Evolutionary conservation across 2,329 filamentous ascomycete genomes (phyloP), one percentile per base, ranked within the genome.

Genomic region (Sporothrix pseudoabietina): DNA sequence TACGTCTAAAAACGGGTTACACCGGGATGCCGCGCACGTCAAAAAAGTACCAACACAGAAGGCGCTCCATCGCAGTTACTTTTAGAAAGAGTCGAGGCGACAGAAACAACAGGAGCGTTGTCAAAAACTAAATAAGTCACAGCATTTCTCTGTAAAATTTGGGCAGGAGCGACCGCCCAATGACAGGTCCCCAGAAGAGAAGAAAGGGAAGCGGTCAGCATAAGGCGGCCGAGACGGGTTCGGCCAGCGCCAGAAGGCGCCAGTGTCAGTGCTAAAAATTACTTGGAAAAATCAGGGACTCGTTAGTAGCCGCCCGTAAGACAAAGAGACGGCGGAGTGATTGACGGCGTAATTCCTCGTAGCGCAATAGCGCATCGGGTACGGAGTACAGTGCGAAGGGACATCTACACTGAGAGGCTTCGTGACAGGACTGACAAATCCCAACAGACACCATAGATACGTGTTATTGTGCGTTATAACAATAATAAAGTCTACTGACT

Each of bases 161-260:
- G 63, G 39, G 65, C 65, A 32, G 44, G 26, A n/a, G 26, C 41
- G 3, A 8, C 32, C 19, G 26, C 26, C 65, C 65, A 69, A 55
- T 69, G 44, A 35, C 61, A 52, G 65, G 8, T 30, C 8, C 1
- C 1, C 30, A 55, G 47, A 35, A 52, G 41, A n/a, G 44, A 54
- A 3, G 14, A 39, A 63, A 41, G 32, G 59, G 47, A 54, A 30
- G 61, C 61, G 61, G 61, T 66, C 61, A 69, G 35, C 44, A 30
- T 30, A 63, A 32, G 16, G 39, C 22, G 61, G 63, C 44, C 41
- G 41, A 68, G 41, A 49, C 44, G 49, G 66, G 47, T 12, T 35
- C 47, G 47, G 66, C 44, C 65, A 68, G 63, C 63, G 63, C 63
- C 63, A 68, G 41, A 66, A 10, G 16, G 6, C 66, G 26, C 41